Percentiles rank a stretch among this genome's conserved stretches.
phyloP scores from a whole-genome alignment of 202 grass and related monocot species.

The Zoysia matrella region DNA sequence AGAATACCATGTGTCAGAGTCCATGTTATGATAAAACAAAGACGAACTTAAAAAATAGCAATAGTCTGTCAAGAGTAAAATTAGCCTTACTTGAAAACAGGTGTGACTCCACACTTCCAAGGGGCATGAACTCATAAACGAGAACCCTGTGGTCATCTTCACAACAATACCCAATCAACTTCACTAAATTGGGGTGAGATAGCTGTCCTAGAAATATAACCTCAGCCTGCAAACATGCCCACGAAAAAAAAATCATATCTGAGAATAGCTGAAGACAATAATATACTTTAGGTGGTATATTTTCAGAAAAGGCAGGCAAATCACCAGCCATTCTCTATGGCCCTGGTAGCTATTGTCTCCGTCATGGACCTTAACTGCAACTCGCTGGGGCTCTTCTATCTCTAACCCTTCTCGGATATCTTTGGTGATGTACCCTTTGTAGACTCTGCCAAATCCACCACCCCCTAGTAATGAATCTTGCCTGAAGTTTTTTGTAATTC shows the following conservation, averaged over 20 bases:
- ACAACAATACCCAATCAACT: constrained; percentile 85
- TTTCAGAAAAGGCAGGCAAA: constrained; percentile 32
- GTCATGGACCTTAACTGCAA: constrained; percentile 96
- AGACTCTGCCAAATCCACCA: constrained; percentile 93
- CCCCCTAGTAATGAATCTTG: constrained; percentile 83
- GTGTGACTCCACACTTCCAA: constrained; percentile 81
- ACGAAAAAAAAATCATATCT: constrained; percentile 27
- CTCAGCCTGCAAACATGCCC: constrained; percentile 63
- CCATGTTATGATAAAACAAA: background rate
- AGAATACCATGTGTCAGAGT: background rate
- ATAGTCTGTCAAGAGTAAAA: background rate
- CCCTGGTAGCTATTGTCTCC: constrained; percentile 90
- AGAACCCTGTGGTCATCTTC: constrained; percentile 83
- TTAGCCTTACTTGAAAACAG: constrained; percentile 73
- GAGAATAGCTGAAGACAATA: constrained; percentile 20
- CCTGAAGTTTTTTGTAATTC: constrained; percentile 79
- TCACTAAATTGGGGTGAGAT: constrained; percentile 96
- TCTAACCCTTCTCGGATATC: constrained; percentile 50
- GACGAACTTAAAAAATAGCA: constrained; percentile 7
- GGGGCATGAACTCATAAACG: constrained; percentile 87
- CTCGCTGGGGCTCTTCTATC: constrained; percentile 58
- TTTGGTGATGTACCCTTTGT: constrained; percentile 68
- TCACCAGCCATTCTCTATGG: constrained; percentile 95
- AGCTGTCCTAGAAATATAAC: constrained; percentile 97
- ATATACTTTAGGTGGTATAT: background rate